Conservation (phyloP, 2,329 filamentous ascomycete species). For the Achaetomium macrosporum region DNA sequence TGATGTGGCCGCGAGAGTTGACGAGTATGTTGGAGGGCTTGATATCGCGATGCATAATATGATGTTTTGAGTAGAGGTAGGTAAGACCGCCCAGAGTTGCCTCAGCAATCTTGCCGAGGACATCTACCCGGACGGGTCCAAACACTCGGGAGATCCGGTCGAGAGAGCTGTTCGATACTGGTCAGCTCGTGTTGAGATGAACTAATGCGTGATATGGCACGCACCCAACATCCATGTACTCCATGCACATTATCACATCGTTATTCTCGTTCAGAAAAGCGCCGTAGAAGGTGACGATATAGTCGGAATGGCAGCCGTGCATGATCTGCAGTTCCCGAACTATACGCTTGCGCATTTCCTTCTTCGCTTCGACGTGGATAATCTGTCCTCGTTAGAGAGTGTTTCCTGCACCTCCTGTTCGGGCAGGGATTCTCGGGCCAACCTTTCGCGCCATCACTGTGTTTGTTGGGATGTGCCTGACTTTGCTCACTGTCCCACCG, state of each 20-base stretch:
- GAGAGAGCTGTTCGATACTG: slow-evolving; percentile 58
- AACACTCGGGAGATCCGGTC: slow-evolving; percentile 93
- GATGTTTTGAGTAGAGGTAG: slow-evolving; percentile 90
- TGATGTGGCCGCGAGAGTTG: slow-evolving; percentile 90
- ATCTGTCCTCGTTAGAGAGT: slow-evolving; percentile 51
- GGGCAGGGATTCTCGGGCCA: slow-evolving; percentile 12
- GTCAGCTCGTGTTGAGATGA: slow-evolving; percentile 15
- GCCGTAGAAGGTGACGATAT: slow-evolving; percentile 97
- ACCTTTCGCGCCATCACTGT: slow-evolving; percentile 99
- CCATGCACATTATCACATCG: slow-evolving; percentile 99
- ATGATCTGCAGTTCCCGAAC: slow-evolving; percentile 97
- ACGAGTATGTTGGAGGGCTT: slow-evolving; percentile 97
- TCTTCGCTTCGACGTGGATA: slow-evolving; percentile 97
- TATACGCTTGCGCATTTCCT: slow-evolving; percentile 93
- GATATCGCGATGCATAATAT: slow-evolving; percentile 99
- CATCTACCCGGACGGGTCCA: slow-evolving; percentile 90
- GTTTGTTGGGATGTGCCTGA: slow-evolving; percentile 88
- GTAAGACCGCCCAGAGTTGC: slow-evolving; percentile 88
- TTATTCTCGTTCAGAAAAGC: slow-evolving; percentile 95
- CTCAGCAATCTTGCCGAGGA: slow-evolving; percentile 95
- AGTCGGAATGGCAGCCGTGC: slow-evolving; percentile 93
- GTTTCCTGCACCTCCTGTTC: slow-evolving; percentile 7
- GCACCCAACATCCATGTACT: slow-evolving; percentile 99
- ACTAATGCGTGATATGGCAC: slow-evolving; percentile 32
- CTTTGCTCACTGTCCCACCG: slow-evolving; percentile 96